phyloP scores from a whole-genome alignment of 2,329 filamentous ascomycete species.

The Aspergillus ibericus region DNA sequence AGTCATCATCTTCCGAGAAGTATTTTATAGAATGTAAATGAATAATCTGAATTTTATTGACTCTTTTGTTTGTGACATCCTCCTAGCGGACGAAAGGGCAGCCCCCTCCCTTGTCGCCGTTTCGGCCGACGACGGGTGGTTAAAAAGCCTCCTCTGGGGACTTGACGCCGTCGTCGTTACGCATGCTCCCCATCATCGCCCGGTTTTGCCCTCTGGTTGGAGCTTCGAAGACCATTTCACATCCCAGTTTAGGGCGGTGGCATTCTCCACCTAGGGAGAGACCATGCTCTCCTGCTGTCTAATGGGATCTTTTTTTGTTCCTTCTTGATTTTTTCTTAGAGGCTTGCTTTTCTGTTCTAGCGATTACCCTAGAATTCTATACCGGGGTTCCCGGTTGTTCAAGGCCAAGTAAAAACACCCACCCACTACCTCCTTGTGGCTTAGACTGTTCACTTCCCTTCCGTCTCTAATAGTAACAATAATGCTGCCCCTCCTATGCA shows the following conservation, averaged over 20 bases:
- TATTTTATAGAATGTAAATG: neutral
- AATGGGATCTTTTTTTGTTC: conserved; percentile 1
- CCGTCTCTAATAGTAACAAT: neutral
- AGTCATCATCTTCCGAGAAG: neutral
- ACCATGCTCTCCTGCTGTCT: conserved; percentile 19
- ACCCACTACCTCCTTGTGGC: conserved; percentile 2
- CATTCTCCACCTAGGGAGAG: conserved; percentile 23
- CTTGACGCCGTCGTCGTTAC: conserved; percentile 22
- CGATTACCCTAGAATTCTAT: conserved; percentile 10
- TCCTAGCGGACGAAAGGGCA: neutral
- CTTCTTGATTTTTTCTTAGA: conserved; percentile 7
- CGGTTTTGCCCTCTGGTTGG: conserved; percentile 17
- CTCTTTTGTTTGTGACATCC: no score
- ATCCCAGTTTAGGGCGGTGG: conserved; percentile 14
- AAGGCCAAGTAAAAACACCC: conserved; percentile 1
- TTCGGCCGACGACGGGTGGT: conserved; percentile 13
- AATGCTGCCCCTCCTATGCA: conserved; percentile 3
- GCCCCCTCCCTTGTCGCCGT: conserved; percentile 7
- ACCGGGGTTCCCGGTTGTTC: conserved; percentile 14
- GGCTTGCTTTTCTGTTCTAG: conserved; percentile 5
- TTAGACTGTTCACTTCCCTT: conserved; percentile 2
- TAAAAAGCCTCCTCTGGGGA: conserved; percentile 13
- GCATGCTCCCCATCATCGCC: conserved; percentile 18
- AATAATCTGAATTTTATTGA: neutral
- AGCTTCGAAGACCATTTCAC: conserved; percentile 12